Evolutionary conservation across 441 rosid species (phyloP).

Genomic region (Pelargonium myrrhifolium): DNA sequence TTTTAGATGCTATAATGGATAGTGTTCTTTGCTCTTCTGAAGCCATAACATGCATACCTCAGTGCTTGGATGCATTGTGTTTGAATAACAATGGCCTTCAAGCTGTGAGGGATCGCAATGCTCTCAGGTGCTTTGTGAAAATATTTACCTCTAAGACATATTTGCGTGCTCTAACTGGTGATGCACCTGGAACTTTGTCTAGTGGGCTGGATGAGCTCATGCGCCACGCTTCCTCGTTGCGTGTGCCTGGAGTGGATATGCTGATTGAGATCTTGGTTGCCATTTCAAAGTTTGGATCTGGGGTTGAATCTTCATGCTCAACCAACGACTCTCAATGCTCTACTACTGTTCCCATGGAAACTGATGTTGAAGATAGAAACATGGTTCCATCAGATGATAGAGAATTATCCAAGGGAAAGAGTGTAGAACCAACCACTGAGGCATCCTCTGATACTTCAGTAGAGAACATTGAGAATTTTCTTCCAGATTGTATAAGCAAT

Average conservation of each 20-base stretch:
- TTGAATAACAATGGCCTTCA: constrained; percentile 81
- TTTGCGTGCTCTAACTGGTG: constrained; percentile 78
- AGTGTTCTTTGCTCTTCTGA: constrained; percentile 88
- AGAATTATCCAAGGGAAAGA: constrained; percentile 39
- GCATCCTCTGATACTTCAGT: constrained; percentile 48
- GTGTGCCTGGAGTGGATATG: constrained; percentile 86
- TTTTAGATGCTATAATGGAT: constrained; percentile 87
- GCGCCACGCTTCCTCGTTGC: constrained; percentile 89
- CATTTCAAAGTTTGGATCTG: constrained; percentile 61
- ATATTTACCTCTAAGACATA: constrained; percentile 74
- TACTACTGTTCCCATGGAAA: constrained; percentile 83
- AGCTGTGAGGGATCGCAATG: constrained; percentile 79
- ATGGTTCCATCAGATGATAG: constrained; percentile 30
- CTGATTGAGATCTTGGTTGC: constrained; percentile 70
- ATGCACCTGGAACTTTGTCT: constrained; percentile 73
- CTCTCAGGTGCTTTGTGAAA: constrained; percentile 85
- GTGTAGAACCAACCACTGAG: constrained; percentile 46
- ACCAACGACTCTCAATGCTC: constrained; percentile 38
- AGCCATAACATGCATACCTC: constrained; percentile 94
- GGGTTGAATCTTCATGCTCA: constrained; percentile 43
- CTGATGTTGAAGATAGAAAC: constrained; percentile 62
- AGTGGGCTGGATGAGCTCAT: constrained; percentile 91
- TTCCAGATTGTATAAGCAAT: constrained; percentile 80
- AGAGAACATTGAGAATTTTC: constrained; percentile 55
- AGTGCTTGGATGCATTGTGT: constrained; percentile 95